Evolutionary conservation across 2,329 filamentous ascomycete genomes (phyloP).

Genomic region (Aplosporella prunicola): DNA sequence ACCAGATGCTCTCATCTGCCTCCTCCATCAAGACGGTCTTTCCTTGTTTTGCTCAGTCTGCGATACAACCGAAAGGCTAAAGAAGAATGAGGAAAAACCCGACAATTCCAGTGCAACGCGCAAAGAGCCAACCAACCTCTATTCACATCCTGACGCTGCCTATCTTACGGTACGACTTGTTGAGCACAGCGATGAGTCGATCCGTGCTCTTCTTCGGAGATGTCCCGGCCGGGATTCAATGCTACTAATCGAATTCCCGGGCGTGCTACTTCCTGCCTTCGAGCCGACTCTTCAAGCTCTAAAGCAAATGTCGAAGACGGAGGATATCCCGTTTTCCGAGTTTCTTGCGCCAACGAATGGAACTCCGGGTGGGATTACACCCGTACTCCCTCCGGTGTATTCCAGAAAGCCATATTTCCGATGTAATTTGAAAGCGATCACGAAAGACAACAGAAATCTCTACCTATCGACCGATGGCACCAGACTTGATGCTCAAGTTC

Average conservation of each 20-base stretch:
- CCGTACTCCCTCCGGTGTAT: constrained; percentile 21
- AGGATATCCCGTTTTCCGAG: constrained; percentile 22
- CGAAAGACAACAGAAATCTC: background rate
- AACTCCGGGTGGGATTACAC: background rate
- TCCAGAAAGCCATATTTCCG: constrained; percentile 16
- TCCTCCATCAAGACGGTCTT: constrained; percentile 18
- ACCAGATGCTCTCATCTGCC: constrained; percentile 17
- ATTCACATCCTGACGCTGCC: constrained; percentile 6
- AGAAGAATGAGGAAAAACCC: no score
- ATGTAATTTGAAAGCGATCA: constrained; percentile 16
- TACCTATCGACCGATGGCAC: constrained; percentile 1
- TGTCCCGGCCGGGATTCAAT: constrained; percentile 5
- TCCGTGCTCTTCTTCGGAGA: constrained; percentile 14
- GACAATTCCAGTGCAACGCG: no score
- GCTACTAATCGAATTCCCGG: constrained; percentile 21
- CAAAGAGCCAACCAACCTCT: constrained; percentile 12
- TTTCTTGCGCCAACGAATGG: constrained; percentile 19
- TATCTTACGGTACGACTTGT: constrained; percentile 16
- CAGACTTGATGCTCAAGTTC: constrained; percentile 13
- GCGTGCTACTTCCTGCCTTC: constrained; percentile 23
- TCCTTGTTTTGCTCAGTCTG: constrained; percentile 22
- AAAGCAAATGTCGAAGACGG: constrained; percentile 16
- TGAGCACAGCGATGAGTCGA: constrained; percentile 12
- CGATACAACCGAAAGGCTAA: constrained; percentile 9
- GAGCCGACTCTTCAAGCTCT: constrained; percentile 18